Base-by-base conservation (phyloP, 1,139 yeast species). In the Candida gigantensis region DNA sequence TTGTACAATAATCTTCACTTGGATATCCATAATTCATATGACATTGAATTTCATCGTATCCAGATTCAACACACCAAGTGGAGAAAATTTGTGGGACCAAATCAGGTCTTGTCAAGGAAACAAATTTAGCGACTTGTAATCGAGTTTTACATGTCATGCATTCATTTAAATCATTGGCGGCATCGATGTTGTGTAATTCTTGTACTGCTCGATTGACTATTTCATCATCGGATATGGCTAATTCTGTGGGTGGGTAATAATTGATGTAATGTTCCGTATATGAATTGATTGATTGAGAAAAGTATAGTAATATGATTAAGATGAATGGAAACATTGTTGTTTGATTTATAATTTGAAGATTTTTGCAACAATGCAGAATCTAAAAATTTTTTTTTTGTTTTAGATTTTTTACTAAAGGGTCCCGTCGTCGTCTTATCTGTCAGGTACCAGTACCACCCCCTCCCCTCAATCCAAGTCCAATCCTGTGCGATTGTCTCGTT, bases 11-110 rank as follows among this genome's bases (percentile, higher is more conserved):
- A 34, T 46, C 55, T 14, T 38, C 46, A 41, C 51, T 52, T 29
- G 49, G 58, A 40, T 46, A 51, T 3, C 57, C 57, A 42, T 49
- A 55, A 38, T 52, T 55, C 41, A 49, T 49, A 27, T 45, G 48
- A 34, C 62, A 58, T 31, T 45, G 44, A 11, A 40, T 32, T 30
- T 50, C 47, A 32, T 51, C 55, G 26, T 65, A 57, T 20, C 76
- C 76, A 30, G 60, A 47, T 27, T 55, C 62, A 13, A 49, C 44
- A 49, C 80, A 74, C 75, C 79, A 72, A 36, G 60, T 44, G 3
- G 55, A 52, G 47, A 65, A 70, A 24, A 73, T 62, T 4, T 47
- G 48, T 2, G 77, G 72, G 15, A 74, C 56, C 34, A 74, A 53
- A 14, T 68, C 69, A 2, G 77, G 75, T 37, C 64, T 55, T 3